Conservation (phyloP, 768 basidiomycete genomes). For the Tricholoma bakamatsutake region DNA sequence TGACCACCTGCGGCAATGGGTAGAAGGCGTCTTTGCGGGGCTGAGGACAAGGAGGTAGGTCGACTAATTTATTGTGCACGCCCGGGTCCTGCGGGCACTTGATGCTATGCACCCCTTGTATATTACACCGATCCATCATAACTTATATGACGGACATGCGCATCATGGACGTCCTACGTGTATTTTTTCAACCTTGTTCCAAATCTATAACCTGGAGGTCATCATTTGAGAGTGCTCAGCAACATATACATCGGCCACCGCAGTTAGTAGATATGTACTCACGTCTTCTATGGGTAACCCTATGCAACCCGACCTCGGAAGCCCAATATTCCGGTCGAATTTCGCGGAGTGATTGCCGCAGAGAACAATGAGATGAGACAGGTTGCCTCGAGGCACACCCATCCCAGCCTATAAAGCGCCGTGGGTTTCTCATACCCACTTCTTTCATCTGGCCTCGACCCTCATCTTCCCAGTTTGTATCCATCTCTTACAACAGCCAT, state of each 20-base stretch:
- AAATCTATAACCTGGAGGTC: conserved; percentile 6
- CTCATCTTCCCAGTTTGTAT: not conserved
- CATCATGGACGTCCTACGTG: not conserved
- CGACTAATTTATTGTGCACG: too few relatives aligned
- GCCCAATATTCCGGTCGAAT: not conserved
- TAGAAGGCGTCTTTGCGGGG: not conserved
- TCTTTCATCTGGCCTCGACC: conserved; percentile 14
- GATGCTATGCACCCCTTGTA: too few relatives aligned
- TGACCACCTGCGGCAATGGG: not conserved
- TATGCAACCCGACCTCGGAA: not conserved
- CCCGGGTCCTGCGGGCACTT: too few relatives aligned
- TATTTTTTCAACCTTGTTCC: not conserved
- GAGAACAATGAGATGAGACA: conserved; percentile 1
- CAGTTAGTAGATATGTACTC: too few relatives aligned
- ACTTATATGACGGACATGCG: not conserved
- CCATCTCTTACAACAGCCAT: conserved; percentile 15
- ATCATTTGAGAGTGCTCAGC: not conserved
- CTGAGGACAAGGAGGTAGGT: not conserved
- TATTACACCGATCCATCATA: too few relatives aligned
- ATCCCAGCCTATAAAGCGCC: conserved; percentile 25
- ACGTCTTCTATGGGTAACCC: conserved; percentile 3
- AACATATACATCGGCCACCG: too few relatives aligned
- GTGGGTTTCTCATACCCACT: conserved; percentile 19
- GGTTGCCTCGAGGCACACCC: conserved; percentile 49
- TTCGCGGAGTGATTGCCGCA: not conserved